Percentiles rank a stretch among this genome's conserved stretches.
Evolutionary conservation across 768 basidiomycete genomes (phyloP).

Genomic region (Cystobasidium ongulense): DNA sequence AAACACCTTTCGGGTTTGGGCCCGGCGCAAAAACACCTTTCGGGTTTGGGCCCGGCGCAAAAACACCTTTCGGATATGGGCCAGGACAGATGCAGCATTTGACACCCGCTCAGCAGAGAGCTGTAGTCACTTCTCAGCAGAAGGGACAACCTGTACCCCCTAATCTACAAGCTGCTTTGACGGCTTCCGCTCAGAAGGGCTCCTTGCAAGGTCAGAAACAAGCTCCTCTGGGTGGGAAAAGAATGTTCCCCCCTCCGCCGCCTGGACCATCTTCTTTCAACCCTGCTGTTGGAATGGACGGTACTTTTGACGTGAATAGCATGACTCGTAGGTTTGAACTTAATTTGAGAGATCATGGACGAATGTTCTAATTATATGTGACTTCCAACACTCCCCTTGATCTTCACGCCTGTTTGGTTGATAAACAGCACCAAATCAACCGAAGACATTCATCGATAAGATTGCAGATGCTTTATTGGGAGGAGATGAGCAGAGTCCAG

Average conservation of each 20-base stretch:
- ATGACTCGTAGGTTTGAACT: conserved; percentile 14
- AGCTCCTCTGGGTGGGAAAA: neutral
- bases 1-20: conserved; percentile 4
- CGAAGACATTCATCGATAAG: conserved; percentile 72
- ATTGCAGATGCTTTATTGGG: conserved; percentile 73
- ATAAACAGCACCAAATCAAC: conserved; percentile 52
- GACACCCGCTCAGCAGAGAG: conserved; percentile 19
- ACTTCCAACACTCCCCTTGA: neutral
- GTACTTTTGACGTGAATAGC: neutral
- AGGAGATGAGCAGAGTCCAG: conserved; percentile 49
- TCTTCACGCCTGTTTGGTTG: neutral
- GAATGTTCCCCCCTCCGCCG: conserved; percentile 10
- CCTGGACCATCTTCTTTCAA: conserved; percentile 25
- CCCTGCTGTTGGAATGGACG: neutral
- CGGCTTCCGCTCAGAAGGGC: neutral
- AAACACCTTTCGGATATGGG: conserved; percentile 5
- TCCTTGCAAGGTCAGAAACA: neutral
- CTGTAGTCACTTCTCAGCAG: neutral
- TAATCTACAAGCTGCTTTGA: neutral
- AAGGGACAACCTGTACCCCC: neutral
- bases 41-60: neutral
- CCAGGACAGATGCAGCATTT: neutral
- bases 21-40: neutral
- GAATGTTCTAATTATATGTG: no score
- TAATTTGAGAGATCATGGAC: conserved; percentile 44